phyloP scores from a whole-genome alignment of 306 rosid genomes.

The Spatholobus suberectus region DNA sequence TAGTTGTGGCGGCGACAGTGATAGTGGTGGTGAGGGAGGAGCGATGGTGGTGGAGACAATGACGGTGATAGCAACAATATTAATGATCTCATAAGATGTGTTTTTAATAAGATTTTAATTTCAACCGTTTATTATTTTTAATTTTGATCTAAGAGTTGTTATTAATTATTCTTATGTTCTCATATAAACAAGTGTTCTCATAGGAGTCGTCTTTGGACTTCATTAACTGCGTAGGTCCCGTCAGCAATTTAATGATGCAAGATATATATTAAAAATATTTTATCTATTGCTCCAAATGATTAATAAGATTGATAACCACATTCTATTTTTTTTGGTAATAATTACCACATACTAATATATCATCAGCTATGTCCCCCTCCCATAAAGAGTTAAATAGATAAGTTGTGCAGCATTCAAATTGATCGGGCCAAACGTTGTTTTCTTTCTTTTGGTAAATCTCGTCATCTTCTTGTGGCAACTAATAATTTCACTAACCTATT shows the following conservation, averaged over 20 bases:
- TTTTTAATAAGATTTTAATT: too few relatives aligned
- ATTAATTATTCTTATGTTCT: too few relatives aligned
- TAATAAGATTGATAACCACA: not conserved
- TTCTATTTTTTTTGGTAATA: not conserved
- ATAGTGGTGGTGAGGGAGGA: too few relatives aligned
- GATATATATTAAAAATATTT: not conserved
- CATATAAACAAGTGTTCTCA: too few relatives aligned
- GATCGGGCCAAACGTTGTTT: not conserved
- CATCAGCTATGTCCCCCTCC: not conserved
- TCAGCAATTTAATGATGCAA: not conserved
- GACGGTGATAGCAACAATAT: too few relatives aligned
- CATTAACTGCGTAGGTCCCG: not conserved
- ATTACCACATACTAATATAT: not conserved
- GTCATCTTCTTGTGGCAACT: not conserved
- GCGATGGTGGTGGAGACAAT: too few relatives aligned
- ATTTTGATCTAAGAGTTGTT: too few relatives aligned
- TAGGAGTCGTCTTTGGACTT: too few relatives aligned
- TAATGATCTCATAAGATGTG: too few relatives aligned
- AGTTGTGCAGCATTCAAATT: slow-evolving; percentile 17
- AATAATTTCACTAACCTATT: not conserved
- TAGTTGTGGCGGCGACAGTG: too few relatives aligned
- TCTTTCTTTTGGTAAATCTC: not conserved
- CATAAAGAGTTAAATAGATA: not conserved
- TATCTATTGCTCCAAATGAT: not conserved
- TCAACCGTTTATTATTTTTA: too few relatives aligned